Conservation (phyloP, 805 yeast species). For the Candida alai region DNA sequence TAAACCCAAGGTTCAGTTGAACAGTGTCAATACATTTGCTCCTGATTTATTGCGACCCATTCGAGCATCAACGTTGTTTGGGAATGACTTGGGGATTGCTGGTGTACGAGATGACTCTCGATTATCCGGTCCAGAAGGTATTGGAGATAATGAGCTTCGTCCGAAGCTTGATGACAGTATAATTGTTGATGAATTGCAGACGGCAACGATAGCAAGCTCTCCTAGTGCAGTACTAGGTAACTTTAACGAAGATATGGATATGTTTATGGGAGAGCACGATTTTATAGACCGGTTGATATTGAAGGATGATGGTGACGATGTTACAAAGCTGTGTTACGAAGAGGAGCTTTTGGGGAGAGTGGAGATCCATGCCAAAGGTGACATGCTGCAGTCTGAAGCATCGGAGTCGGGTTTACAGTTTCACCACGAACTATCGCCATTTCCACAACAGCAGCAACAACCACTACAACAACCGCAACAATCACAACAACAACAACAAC, state of each 20-base stretch:
- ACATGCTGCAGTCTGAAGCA: not conserved
- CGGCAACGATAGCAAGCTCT: conserved; percentile 9
- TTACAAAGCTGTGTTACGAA: conserved; percentile 3
- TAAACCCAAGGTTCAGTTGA: not conserved
- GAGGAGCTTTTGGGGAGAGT: conserved; percentile 9
- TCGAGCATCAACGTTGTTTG: conserved; percentile 9
- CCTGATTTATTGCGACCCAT: conserved; percentile 14
- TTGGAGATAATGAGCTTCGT: not conserved
- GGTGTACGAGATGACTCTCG: conserved; percentile 5
- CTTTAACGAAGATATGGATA: conserved; percentile 4
- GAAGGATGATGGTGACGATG: conserved; percentile 2
- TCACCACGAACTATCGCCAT: not conserved
- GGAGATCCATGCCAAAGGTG: too few relatives aligned
- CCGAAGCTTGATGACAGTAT: conserved; percentile 2
- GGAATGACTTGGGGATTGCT: conserved; percentile 10
- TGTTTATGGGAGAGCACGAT: conserved; percentile 12
- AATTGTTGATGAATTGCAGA: conserved; percentile 9
- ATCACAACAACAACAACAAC: conserved; percentile 2
- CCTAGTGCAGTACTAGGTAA: conserved; percentile 6
- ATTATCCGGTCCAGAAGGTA: not conserved
- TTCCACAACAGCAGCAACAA: not conserved
- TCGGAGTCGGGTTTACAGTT: conserved; percentile 6
- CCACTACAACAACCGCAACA: conserved; percentile 2
- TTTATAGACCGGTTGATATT: conserved; percentile 9
- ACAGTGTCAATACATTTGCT: conserved; percentile 5